Evolutionary conservation across 31 red algal species (phyloP).

Genomic region (Odonthalia washingtoniensis): DNA sequence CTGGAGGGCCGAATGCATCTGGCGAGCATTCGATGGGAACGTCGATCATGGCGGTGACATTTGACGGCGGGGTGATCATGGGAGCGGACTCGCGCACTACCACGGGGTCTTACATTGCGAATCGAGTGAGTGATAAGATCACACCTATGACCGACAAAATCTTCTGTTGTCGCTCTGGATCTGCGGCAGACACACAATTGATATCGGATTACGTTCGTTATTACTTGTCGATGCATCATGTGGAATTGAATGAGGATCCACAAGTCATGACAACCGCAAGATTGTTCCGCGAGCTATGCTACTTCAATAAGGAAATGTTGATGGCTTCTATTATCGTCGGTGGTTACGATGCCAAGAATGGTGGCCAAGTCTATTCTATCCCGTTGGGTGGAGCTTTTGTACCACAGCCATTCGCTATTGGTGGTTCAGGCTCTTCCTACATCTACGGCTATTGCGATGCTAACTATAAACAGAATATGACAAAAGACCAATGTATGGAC

Average conservation of each 20-base stretch:
- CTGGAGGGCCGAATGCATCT: conserved; percentile 66
- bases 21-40: conserved; percentile 90
- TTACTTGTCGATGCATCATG: conserved; percentile 86
- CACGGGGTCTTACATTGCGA: conserved; percentile 97
- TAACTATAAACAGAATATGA: conserved; percentile 90
- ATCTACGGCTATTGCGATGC: conserved; percentile 99
- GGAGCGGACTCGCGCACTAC: conserved; percentile 98
- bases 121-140: conserved; percentile 98
- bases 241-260: conserved; percentile 83
- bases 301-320: conserved; percentile 91
- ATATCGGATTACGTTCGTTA: conserved; percentile 97
- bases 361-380: conserved; percentile 94
- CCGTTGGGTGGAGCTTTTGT: conserved; percentile 89
- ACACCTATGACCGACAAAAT: conserved; percentile 92
- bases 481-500: conserved; percentile 72
- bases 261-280: conserved; percentile 78
- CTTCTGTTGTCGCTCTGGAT: conserved; percentile 96
- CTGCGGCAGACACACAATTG: conserved; percentile 97
- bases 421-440: conserved; percentile 92
- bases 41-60: conserved; percentile 97
- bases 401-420: conserved; percentile 94
- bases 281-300: conserved; percentile 90
- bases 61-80: conserved; percentile 97
- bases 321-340: conserved; percentile 97
- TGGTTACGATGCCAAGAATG: conserved; percentile 84